These are phyloP conservation scores for Diaporthe sp. DNA, from an alignment of 2,329 filamentous ascomycete species.

Conservation along the genomic window DNA sequence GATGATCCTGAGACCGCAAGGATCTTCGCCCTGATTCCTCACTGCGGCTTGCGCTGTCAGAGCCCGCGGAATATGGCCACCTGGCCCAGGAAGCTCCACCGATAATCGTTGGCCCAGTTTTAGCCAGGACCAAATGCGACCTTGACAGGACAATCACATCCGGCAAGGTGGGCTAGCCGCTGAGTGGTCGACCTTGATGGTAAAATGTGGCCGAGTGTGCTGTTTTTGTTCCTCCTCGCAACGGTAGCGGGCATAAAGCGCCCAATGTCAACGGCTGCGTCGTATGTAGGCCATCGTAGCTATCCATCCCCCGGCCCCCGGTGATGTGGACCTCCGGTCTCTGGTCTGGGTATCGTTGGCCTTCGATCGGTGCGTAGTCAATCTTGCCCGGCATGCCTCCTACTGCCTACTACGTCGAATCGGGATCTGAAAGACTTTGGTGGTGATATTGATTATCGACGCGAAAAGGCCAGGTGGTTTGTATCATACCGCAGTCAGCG, in stretches of 20 bases:
- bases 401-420: neutral
- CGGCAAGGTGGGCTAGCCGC: neutral
- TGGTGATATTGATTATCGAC: conserved; percentile 40
- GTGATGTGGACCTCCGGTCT: neutral
- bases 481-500: neutral
- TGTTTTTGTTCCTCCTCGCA: neutral
- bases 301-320: neutral
- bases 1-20: neutral
- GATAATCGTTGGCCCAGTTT: conserved; percentile 7
- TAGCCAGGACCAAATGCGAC: neutral
- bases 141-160: neutral
- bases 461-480: neutral
- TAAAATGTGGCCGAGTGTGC: neutral
- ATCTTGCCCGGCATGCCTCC: neutral
- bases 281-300: neutral
- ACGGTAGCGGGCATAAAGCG: neutral
- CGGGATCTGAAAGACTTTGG: conserved; percentile 39
- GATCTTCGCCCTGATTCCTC: neutral
- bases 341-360: neutral
- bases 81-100: neutral
- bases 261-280: neutral
- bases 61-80: conserved; percentile 1
- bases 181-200: neutral
- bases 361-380: neutral
- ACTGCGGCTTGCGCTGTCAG: neutral